A percentile compares a stretch with the other conserved stretches of the same genome.
Conservation (phyloP, 768 basidiomycete genomes). For the Candolleomyces efflorescens region DNA sequence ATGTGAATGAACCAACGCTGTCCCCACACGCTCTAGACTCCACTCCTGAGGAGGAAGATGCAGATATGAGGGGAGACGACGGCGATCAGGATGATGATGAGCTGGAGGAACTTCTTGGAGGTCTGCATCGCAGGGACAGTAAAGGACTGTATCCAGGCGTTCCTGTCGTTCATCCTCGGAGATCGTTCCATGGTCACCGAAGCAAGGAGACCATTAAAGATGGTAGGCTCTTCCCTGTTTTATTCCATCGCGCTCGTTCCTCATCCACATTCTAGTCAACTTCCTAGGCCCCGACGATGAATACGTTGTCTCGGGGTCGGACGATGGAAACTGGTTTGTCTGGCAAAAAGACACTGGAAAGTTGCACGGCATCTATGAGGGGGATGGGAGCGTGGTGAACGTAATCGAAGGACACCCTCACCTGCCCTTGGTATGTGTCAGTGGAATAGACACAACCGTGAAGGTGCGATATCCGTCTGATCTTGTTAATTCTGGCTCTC, state of each 20-base stretch:
- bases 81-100: conserved; percentile 25
- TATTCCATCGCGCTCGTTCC: neutral
- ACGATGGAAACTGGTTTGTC: conserved; percentile 85
- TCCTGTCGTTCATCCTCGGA: conserved; percentile 59
- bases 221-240: conserved; percentile 40
- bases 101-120: too few species aligned
- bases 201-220: conserved; percentile 88
- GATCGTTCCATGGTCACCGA: conserved; percentile 61
- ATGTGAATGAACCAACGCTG: neutral
- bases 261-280: conserved; percentile 50
- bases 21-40: neutral
- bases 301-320: conserved; percentile 77
- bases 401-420: conserved; percentile 82
- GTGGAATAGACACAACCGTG: conserved; percentile 82
- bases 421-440: conserved; percentile 77
- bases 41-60: conserved; percentile 21
- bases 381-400: conserved; percentile 79
- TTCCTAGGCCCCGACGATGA: conserved; percentile 79
- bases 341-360: conserved; percentile 70
- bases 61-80: conserved; percentile 26
- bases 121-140: too few species aligned
- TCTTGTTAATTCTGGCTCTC: neutral
- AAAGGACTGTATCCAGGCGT: conserved; percentile 25
- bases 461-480: conserved; percentile 46
- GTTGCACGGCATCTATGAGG: conserved; percentile 77